phyloP scores from a whole-genome alignment of 345 rosid genomes.

The Heritiera fomes region DNA sequence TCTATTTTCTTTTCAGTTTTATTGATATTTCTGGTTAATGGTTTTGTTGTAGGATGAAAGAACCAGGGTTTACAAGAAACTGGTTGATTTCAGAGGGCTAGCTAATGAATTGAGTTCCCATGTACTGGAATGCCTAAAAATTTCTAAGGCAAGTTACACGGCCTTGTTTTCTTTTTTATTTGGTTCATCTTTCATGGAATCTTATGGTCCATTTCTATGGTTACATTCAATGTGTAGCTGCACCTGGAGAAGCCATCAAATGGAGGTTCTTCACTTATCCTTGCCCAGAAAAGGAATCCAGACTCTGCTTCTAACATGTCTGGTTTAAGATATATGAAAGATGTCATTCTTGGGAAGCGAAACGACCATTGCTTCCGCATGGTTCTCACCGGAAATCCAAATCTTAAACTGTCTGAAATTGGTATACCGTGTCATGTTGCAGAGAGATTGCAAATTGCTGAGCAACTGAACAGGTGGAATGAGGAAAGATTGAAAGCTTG shows the following conservation, averaged over 20 bases:
- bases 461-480: constrained; percentile 71
- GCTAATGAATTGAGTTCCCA: constrained; percentile 68
- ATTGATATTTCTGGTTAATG: constrained; percentile 14
- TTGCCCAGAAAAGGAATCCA: constrained; percentile 41
- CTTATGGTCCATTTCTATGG: constrained; percentile 8
- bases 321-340: constrained; percentile 89
- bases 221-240: constrained; percentile 47
- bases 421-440: constrained; percentile 85
- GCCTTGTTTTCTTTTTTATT: background rate
- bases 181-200: background rate
- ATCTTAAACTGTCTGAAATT: constrained; percentile 65
- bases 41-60: constrained; percentile 63
- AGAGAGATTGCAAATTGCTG: constrained; percentile 71
- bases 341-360: constrained; percentile 85
- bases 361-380: constrained; percentile 80
- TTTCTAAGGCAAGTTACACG: constrained; percentile 65
- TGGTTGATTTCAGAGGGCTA: constrained; percentile 69
- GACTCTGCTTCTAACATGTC: constrained; percentile 52
- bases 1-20: constrained; percentile 10
- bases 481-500: constrained; percentile 51
- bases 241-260: constrained; percentile 55
- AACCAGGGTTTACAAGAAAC: constrained; percentile 68
- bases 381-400: constrained; percentile 89
- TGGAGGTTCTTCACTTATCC: constrained; percentile 36
- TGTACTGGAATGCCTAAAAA: constrained; percentile 70